Conservation (phyloP, 768 basidiomycete genomes). For the Russula vinacea region DNA sequence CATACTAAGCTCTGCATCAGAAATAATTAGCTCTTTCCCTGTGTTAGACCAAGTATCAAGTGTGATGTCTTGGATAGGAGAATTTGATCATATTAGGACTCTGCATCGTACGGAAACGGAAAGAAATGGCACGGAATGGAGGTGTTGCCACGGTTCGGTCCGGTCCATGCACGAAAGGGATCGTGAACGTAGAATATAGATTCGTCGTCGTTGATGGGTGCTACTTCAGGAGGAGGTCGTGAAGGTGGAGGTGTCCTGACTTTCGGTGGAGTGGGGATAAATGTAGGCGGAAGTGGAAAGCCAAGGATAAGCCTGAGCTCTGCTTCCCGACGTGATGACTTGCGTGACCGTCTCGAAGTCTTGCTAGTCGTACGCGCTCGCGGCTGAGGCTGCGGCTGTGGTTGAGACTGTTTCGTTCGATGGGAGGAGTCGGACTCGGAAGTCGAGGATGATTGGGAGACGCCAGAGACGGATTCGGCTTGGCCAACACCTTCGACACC, state of each 20-base stretch:
- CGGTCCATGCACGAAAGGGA: constrained; percentile 33
- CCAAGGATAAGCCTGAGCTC: constrained; percentile 29
- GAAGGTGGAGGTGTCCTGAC: constrained; percentile 9
- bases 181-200: constrained; percentile 36
- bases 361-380: constrained; percentile 28
- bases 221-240: constrained; percentile 16
- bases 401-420: constrained; percentile 6
- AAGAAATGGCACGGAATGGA: too few relatives aligned
- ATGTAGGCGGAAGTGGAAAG: constrained; percentile 29
- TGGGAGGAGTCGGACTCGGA: constrained; percentile 15
- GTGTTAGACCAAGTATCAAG: too few relatives aligned
- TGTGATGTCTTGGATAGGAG: too few relatives aligned
- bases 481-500: constrained; percentile 15
- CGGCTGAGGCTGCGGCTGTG: not conserved
- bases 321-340: constrained; percentile 18
- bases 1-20: too few relatives aligned
- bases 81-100: too few relatives aligned
- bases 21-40: too few relatives aligned
- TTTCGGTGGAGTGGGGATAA: constrained; percentile 28
- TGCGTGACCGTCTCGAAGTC: constrained; percentile 26
- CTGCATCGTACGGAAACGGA: too few relatives aligned
- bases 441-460: constrained; percentile 6
- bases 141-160: too few relatives aligned
- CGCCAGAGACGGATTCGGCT: constrained; percentile 17
- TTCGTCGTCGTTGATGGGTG: constrained; percentile 31